A percentile compares a stretch with the other conserved stretches of the same genome.
Evolutionary conservation across 2,329 filamentous ascomycete species (phyloP).

Genomic region (Fusarium siculi): DNA sequence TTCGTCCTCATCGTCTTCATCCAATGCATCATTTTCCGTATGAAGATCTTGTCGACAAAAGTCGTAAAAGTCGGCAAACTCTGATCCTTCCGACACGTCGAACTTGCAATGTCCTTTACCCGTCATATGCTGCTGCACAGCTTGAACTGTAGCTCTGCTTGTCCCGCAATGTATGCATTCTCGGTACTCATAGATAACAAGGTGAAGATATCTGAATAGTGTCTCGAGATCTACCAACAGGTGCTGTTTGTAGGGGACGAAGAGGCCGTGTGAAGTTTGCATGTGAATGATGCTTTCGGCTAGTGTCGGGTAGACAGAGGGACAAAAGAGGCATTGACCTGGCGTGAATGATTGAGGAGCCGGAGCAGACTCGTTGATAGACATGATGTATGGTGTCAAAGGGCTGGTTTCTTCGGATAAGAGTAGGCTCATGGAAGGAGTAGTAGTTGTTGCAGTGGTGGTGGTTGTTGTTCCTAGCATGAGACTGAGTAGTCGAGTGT

Average conservation of each 20-base stretch:
- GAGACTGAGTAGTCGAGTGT: background rate
- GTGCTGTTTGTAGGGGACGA: background rate
- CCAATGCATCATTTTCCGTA: accelerated
- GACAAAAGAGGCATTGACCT: conserved; percentile 6
- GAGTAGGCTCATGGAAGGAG: background rate
- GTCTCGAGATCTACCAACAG: conserved; percentile 11
- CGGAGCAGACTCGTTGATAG: background rate
- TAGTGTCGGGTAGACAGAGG: background rate
- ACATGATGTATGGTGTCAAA: background rate
- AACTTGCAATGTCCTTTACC: conserved; percentile 21
- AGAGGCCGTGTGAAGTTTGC: conserved; percentile 1
- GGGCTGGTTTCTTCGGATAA: background rate
- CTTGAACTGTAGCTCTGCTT: background rate
- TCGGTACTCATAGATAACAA: background rate
- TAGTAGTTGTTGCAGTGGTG: background rate
- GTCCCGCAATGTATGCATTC: conserved; percentile 16
- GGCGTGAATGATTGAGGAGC: background rate
- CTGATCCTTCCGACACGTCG: background rate
- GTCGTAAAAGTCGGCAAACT: conserved; percentile 17
- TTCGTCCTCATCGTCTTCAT: accelerated
- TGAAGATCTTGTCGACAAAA: background rate
- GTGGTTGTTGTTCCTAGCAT: conserved; percentile 18
- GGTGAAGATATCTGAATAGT: background rate
- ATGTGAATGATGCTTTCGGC: conserved; percentile 7
- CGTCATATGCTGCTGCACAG: conserved; percentile 13